phyloP scores from a whole-genome alignment of 352 stramenopile species.

The Achlya hypogyna region DNA sequence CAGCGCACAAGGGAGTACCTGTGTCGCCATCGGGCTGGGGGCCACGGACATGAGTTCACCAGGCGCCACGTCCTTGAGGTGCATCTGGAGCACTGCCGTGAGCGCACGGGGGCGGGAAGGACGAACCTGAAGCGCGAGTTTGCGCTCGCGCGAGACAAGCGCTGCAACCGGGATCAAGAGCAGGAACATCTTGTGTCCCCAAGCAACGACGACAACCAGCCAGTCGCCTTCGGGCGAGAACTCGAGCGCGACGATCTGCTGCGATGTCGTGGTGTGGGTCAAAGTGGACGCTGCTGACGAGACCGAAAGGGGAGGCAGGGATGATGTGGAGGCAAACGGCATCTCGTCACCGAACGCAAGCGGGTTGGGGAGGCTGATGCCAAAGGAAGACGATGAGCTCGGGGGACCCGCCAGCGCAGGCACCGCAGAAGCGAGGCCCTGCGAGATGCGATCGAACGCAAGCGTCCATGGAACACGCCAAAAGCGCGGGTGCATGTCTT shows the following conservation, averaged over 20 bases:
- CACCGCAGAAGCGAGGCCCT: neutral
- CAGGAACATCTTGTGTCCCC: conserved; percentile 61
- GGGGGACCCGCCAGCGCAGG: neutral
- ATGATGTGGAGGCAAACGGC: neutral
- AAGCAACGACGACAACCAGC: conserved; percentile 51
- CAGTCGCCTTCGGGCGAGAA: conserved; percentile 67
- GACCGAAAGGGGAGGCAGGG: neutral
- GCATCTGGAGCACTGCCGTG: neutral
- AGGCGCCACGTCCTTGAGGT: conserved; percentile 27
- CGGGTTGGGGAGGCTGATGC: neutral
- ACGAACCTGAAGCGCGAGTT: conserved; percentile 39
- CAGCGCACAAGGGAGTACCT: conserved; percentile 13
- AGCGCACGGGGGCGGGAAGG: neutral
- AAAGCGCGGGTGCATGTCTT: conserved; percentile 57
- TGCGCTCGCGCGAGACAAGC: conserved; percentile 48
- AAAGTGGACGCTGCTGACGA: neutral
- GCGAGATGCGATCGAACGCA: conserved; percentile 30
- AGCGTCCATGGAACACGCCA: conserved; percentile 37
- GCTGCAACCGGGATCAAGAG: conserved; percentile 61
- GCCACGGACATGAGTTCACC: conserved; percentile 62
- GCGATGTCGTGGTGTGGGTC: neutral
- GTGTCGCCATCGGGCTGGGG: conserved; percentile 61
- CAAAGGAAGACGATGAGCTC: neutral
- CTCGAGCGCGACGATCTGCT: conserved; percentile 14
- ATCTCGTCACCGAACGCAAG: neutral